Evolutionary conservation across 306 rosid species (phyloP).

Genomic region (apple (Malus domestica)): DNA sequence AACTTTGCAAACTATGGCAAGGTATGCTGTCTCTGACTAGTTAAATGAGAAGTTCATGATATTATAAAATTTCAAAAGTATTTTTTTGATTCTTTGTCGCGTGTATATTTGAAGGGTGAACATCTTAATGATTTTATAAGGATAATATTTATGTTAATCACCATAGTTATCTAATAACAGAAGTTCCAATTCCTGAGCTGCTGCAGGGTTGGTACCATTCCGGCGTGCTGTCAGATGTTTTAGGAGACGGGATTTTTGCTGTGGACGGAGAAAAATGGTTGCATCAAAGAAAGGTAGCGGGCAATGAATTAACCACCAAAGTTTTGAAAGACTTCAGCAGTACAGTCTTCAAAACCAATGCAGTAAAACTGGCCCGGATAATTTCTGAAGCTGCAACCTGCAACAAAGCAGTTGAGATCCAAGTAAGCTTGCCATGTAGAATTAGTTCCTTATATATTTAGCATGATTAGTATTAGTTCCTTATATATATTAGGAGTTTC

Average conservation of each 20-base stretch:
- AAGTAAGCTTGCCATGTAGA: background rate
- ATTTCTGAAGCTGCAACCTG: background rate
- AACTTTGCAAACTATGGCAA: conserved; percentile 2
- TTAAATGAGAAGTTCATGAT: too few relatives aligned
- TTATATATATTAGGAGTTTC: too few relatives aligned
- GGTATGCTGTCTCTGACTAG: background rate
- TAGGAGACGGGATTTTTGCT: conserved; percentile 9
- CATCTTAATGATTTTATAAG: too few relatives aligned
- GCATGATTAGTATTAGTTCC: too few relatives aligned
- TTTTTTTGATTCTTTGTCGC: too few relatives aligned
- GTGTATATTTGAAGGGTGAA: too few relatives aligned
- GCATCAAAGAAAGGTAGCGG: conserved; percentile 7
- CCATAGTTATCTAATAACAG: too few relatives aligned
- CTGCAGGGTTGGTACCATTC: conserved; percentile 1
- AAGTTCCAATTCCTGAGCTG: too few relatives aligned
- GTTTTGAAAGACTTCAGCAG: conserved; percentile 4
- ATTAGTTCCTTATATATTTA: too few relatives aligned
- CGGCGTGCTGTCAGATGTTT: background rate
- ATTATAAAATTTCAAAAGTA: too few relatives aligned
- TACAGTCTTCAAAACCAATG: conserved; percentile 9
- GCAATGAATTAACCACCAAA: conserved; percentile 4
- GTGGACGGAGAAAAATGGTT: conserved; percentile 13
- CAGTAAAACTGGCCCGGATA: conserved; percentile 8
- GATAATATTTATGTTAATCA: too few relatives aligned
- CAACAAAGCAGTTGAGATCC: conserved; percentile 4